Base-by-base conservation (phyloP, 495 filamentous ascomycete species). In the Poronia punctata region DNA sequence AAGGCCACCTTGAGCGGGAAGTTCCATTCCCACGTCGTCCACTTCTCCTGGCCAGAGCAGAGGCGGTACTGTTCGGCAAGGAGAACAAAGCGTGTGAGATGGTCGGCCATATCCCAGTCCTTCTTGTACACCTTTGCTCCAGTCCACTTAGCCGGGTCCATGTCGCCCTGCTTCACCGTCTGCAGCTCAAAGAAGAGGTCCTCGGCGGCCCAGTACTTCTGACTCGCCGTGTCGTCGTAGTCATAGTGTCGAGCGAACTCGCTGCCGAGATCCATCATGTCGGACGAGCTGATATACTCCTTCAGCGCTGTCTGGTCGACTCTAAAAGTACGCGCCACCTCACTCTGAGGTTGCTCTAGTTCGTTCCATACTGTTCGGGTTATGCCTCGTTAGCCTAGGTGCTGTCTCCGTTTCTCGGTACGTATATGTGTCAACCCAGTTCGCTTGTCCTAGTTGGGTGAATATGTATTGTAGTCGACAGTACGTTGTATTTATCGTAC, bases 181-280 rank as follows among this genome's bases (percentile, higher is more conserved):
- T 56, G 50, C 10, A 56, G 47, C 27, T 50, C 44, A 31, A 50
- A 56, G 50, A 56, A 56, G 11, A 56, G 35, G 25, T 50, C 53
- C 24, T 53, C 46, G 7, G 53, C 53, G 14, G 35, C 35, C 40
- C 43, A 53, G 19, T 42, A 27, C 44, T 46, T 48, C 34, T 56
- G 46, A 10, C 7, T 29, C 10, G 36, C 44, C 4, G 25, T 19
- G 1, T 34, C 22, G 7, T 15, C 18, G 30, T 45, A 42, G 38
- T n/a, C n/a, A n/a, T 48, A 53, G 16, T 16, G 12, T 5, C 31
- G 46, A 14, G 46, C 43, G 26, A 56, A 56, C 5, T 53, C 50
- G 10, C 33, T 22, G 1, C 53, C 53, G 1, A 56, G 41, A 3
- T 53, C 46, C 15, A 56, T 43, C 23, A 56, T 43, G 33, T 56